Evolutionary conservation across 306 rosid genomes (phyloP).

Genomic region (Prunus mira): DNA sequence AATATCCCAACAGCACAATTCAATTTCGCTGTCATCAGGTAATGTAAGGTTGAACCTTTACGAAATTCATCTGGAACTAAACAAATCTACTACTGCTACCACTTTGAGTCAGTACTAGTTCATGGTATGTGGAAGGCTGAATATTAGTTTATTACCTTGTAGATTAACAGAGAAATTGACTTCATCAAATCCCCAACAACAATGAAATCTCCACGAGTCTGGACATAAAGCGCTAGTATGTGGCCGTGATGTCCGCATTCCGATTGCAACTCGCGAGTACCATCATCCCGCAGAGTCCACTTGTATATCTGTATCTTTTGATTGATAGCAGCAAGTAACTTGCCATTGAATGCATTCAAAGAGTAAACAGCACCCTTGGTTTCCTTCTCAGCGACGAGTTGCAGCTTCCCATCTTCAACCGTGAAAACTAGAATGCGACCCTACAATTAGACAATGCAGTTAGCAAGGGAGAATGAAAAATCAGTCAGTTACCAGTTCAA

Average conservation of each 20-base stretch:
- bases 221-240: conserved; percentile 93
- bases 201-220: conserved; percentile 97
- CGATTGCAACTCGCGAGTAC: conserved; percentile 88
- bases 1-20: background rate
- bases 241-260: conserved; percentile 99
- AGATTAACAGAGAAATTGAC: conserved; percentile 83
- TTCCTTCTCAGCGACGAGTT: conserved; percentile 93
- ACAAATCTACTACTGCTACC: background rate
- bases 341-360: conserved; percentile 91
- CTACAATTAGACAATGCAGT: conserved; percentile 32
- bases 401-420: conserved; percentile 97
- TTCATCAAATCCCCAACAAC: conserved; percentile 98
- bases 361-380: conserved; percentile 96
- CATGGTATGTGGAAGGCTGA: background rate
- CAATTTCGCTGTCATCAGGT: background rate
- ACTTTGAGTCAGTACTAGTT: background rate
- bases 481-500: conserved; percentile 6
- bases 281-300: conserved; percentile 97
- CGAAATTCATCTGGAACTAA: background rate
- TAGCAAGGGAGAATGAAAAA: background rate
- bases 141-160: conserved; percentile 60
- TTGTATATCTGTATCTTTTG: conserved; percentile 97
- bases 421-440: conserved; percentile 90
- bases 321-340: conserved; percentile 93
- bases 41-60: background rate